Percentiles rank a stretch among this genome's conserved stretches.
These are phyloP conservation scores for Arbutus unedo DNA, from an alignment of 148 eudicot genomes.

Conservation along the genomic window DNA sequence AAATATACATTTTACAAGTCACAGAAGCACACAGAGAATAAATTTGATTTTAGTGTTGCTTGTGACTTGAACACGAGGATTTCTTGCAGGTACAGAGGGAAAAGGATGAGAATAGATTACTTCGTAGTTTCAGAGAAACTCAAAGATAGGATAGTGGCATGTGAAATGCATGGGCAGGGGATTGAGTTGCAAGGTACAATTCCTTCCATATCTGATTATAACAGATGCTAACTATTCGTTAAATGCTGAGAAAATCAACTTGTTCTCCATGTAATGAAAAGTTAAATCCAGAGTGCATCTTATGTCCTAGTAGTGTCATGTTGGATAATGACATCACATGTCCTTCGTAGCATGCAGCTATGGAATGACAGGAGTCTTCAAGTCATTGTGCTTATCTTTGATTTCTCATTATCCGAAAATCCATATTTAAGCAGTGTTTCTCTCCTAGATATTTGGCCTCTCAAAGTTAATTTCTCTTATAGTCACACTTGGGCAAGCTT, in stretches of 20 bases:
- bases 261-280: slow-evolving; percentile 1
- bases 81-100: slow-evolving; percentile 82
- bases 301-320: background rate
- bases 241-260: background rate
- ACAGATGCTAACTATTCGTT: background rate
- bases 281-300: background rate
- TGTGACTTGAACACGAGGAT: slow-evolving; percentile 14
- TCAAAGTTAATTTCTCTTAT: background rate
- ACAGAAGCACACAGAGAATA: background rate
- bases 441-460: background rate
- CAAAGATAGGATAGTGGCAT: slow-evolving; percentile 65
- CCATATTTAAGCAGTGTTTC: background rate
- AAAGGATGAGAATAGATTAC: slow-evolving; percentile 97
- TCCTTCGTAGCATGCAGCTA: background rate
- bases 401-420: background rate
- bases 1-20: background rate
- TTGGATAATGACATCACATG: background rate
- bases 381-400: background rate
- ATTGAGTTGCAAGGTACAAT: slow-evolving; percentile 77
- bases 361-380: background rate
- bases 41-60: background rate
- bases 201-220: background rate
- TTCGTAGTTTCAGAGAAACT: slow-evolving; percentile 65
- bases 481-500: too few relatives aligned
- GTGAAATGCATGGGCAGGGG: slow-evolving; percentile 86